These are phyloP conservation scores for Chlamydomonas applanata DNA, from an alignment of 139 green algal species.

Conservation along the genomic window DNA sequence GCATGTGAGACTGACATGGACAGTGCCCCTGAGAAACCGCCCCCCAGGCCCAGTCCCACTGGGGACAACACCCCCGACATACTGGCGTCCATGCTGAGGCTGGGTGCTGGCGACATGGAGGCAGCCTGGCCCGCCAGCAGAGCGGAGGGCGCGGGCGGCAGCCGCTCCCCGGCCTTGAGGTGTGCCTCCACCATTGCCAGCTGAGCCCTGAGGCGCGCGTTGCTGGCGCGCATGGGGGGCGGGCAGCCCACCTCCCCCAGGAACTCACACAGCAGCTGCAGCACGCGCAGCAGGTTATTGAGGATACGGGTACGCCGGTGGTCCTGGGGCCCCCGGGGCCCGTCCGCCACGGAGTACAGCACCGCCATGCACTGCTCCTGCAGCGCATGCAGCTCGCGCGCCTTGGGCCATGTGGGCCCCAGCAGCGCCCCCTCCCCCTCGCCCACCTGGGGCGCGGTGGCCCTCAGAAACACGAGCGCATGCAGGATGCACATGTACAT, in stretches of 20 bases:
- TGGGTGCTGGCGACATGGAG: too few relatives aligned
- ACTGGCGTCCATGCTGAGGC: too few relatives aligned
- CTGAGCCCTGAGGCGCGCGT: not conserved
- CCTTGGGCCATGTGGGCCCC: conserved; percentile 28
- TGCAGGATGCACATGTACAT: conserved; percentile 39
- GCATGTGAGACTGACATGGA: too few relatives aligned
- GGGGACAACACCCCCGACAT: too few relatives aligned
- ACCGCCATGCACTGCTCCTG: conserved; percentile 34
- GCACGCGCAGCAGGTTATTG: not conserved
- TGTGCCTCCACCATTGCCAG: not conserved
- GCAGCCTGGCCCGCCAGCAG: too few relatives aligned
- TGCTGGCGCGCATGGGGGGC: not conserved
- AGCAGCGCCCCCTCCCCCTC: conserved; percentile 25
- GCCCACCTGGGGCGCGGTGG: conserved; percentile 36
- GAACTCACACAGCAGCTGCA: conserved; percentile 14
- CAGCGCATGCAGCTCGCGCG: conserved; percentile 22
- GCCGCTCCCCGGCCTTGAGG: not conserved
- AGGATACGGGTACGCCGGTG: not conserved
- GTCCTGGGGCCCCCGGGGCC: not conserved
- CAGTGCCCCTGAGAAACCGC: too few relatives aligned
- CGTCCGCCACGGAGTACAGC: not conserved
- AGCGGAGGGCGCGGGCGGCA: too few relatives aligned
- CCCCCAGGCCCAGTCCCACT: too few relatives aligned
- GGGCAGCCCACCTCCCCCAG: conserved; percentile 7
- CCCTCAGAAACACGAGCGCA: conserved; percentile 33